Conservation (phyloP, 1,284 basidiomycete species). For the Cryptococcus sp. region DNA sequence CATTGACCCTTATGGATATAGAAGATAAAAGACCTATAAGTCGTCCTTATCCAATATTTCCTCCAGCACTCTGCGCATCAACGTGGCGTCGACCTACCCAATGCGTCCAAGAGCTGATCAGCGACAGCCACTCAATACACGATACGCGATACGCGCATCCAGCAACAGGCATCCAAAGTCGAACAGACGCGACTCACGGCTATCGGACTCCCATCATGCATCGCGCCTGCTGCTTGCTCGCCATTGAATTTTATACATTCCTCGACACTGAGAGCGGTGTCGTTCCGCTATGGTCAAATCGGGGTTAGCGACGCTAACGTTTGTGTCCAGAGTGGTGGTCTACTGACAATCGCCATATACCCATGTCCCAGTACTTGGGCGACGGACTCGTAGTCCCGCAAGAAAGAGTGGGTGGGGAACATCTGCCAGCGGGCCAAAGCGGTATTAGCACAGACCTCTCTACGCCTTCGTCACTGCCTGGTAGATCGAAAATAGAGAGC, state of each 20-base stretch:
- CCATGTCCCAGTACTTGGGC: conserved; percentile 27
- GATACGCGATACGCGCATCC: too few relatives aligned
- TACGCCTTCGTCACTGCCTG: neutral
- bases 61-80: too few relatives aligned
- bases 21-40: too few relatives aligned
- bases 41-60: too few relatives aligned
- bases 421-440: conserved; percentile 12
- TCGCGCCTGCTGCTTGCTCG: conserved; percentile 12
- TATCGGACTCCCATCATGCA: conserved; percentile 27
- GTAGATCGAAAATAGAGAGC: too few relatives aligned
- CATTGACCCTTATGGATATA: too few relatives aligned
- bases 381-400: conserved; percentile 24
- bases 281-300: conserved; percentile 15
- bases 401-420: conserved; percentile 25
- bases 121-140: too few relatives aligned
- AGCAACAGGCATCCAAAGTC: too few relatives aligned
- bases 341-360: conserved; percentile 25
- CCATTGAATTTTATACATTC: conserved; percentile 7
- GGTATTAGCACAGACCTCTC: neutral
- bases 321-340: too few relatives aligned
- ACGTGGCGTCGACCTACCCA: too few relatives aligned
- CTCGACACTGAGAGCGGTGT: neutral
- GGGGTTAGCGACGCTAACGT: too few relatives aligned
- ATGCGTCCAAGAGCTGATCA: too few relatives aligned
- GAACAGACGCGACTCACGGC: conserved; percentile 9